Base-by-base conservation (phyloP, 176 grass and related monocot genomes). In the Oryza punctata region DNA sequence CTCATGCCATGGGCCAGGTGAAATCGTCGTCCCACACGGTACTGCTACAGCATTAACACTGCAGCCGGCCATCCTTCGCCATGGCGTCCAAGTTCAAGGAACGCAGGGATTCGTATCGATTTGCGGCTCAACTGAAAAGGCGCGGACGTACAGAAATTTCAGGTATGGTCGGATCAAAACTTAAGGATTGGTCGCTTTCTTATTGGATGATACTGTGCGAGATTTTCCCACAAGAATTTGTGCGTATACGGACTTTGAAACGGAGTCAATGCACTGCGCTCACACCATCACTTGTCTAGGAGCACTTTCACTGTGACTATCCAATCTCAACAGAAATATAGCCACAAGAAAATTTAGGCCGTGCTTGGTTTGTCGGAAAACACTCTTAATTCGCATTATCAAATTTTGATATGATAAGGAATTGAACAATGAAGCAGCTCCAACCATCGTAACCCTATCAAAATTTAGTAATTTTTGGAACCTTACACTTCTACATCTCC, bases 141-240 rank as follows among this genome's bases (percentile, higher is more conserved):
- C 23, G 37, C 65, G 23, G 65, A 26, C 29, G 9, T 35, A 84
- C 75, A 27, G 44, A 65, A 66, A 72, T 82, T 49, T 65, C 77
- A 85, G 77, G 82, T 85, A 85, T 76, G 14, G 29, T 63, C 29
- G 29, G 44, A 43, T 47, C 44, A 21, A 35, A 64, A 85, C 81
- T 7, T 26, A 38, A n/a, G 12, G 15, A 65, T 13, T 76, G 59
- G 70, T 64, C 28, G 64, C 24, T 85, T 80, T 13, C 6, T 79
- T 43, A 63, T 65, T 5, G 37, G 25, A 35, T 73, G 44, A 59
- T 33, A 43, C 7, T 40, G 35, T 64, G 67, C 25, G 14, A 65
- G 2, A 65, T 32, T 38, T 70, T 54, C 6, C 7, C 69, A 21
- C 72, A 38, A 11, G 19, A 33, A 21, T 61, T 0, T 61, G 57